Evolutionary conservation across 1,139 yeast species (phyloP).

Genomic region (Geotrichum candidum): DNA sequence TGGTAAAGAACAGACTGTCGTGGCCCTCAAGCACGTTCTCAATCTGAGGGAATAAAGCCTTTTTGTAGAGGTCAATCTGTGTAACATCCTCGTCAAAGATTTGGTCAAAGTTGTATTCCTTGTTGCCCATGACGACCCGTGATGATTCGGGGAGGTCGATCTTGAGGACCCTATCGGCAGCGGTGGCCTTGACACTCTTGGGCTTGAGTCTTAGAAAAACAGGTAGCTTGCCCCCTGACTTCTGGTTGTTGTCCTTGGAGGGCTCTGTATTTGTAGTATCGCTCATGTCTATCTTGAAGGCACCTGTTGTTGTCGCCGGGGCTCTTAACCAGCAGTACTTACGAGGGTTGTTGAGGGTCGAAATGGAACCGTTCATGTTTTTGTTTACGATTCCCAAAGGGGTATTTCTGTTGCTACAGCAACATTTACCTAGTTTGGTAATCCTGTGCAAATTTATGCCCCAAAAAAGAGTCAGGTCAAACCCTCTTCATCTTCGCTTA

Average conservation of each 20-base stretch:
- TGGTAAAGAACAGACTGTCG: slow-evolving; percentile 42
- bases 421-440: not conserved
- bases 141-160: slow-evolving; percentile 19
- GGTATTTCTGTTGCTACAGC: not conserved
- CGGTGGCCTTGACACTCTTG: slow-evolving; percentile 9
- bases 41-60: slow-evolving; percentile 32
- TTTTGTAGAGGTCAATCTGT: slow-evolving; percentile 33
- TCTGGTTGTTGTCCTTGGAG: not conserved
- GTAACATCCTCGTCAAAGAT: slow-evolving; percentile 33
- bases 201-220: slow-evolving; percentile 38
- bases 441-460: not conserved
- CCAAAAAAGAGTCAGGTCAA: not conserved
- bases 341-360: not conserved
- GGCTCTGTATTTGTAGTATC: not conserved
- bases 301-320: not conserved
- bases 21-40: slow-evolving; percentile 32
- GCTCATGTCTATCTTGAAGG: not conserved
- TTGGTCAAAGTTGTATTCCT: slow-evolving; percentile 29
- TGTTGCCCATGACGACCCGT: slow-evolving; percentile 12
- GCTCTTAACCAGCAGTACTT: not conserved
- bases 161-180: slow-evolving; percentile 20
- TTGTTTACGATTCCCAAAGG: not conserved
- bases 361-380: not conserved
- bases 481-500: not conserved
- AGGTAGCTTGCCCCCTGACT: slow-evolving; percentile 26